Base-by-base conservation (phyloP, 2,329 filamentous ascomycete species). In the Verticillium tricorpus region DNA sequence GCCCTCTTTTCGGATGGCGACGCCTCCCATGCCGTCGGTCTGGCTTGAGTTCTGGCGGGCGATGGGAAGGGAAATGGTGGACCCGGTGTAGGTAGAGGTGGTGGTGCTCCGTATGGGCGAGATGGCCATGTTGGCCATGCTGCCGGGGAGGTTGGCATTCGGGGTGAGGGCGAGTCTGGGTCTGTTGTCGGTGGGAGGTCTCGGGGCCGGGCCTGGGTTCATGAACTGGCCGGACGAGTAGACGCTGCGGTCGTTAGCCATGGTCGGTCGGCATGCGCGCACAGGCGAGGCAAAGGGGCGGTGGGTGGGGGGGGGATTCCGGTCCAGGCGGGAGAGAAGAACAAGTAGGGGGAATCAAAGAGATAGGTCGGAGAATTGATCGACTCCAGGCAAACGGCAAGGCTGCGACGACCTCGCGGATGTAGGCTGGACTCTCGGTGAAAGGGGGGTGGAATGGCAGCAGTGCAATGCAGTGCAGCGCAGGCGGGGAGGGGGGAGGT, bases 181-280 rank as follows among this genome's bases (percentile, higher is more conserved):
- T 70, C 91, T 87, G 40, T 22, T 50, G 72, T 95, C 91, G 63
- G 85, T 89, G 22, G 94, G 95, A 64, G 95, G 94, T 70, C 91
- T 89, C 67, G 95, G 95, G 68, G 95, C 94, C 69, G 95, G 94
- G 67, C 95, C 93, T 65, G 95, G 93, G 77, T 98, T 98, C 91
- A 98, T 96, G 80, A 98, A 98, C 76, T 88, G 85, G 70, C 82
- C 85, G 67, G 80, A 79, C 52, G 83, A 78, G 72, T 87, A 89
- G 69, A 83, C 76, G 72, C 84, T 87, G 70, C 64, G 69, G 62
- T 66, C 59, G 64, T 69, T 67, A 63, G 64, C 64, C 68, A 71
- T 71, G 59, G 62, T 72, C 62, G 68, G 31, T 61, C 45, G 57
- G 62, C 62, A 60, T 59, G 56, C 55, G 57, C 57, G 59, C 58